These are phyloP conservation scores for Cryptococcus floricola DNA, from an alignment of 1,284 basidiomycete genomes.

Conservation along the genomic window DNA sequence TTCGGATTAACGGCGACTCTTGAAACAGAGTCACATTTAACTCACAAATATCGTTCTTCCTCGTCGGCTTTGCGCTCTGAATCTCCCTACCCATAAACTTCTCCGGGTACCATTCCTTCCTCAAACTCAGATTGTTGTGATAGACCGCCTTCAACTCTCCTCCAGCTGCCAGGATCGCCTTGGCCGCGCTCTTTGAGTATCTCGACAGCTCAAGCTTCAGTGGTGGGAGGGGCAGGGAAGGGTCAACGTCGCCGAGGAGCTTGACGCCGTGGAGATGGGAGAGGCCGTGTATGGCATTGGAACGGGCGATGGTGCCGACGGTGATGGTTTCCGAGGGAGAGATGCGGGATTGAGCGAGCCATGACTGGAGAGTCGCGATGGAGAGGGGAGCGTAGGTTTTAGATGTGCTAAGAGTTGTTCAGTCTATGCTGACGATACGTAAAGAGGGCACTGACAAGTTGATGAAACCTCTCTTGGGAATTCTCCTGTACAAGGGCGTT, in stretches of 20 bases:
- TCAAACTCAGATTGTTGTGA: conserved; percentile 80
- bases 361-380: conserved; percentile 80
- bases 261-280: conserved; percentile 77
- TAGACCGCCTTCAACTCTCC: conserved; percentile 87
- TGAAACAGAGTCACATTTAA: conserved; percentile 9
- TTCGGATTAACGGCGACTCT: conserved; percentile 12
- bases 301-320: conserved; percentile 74
- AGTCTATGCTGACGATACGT: background rate
- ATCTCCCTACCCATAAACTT: conserved; percentile 57
- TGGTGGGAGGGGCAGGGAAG: conserved; percentile 52
- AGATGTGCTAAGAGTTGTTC: conserved; percentile 55
- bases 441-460: conserved; percentile 65
- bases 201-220: conserved; percentile 80
- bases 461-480: conserved; percentile 90
- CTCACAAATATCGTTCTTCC: conserved; percentile 77
- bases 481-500: conserved; percentile 83
- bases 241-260: conserved; percentile 71
- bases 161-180: conserved; percentile 74
- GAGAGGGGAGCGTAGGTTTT: conserved; percentile 80
- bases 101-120: conserved; percentile 66
- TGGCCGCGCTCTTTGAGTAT: conserved; percentile 80
- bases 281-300: conserved; percentile 81
- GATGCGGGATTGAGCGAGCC: conserved; percentile 81
- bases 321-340: conserved; percentile 80
- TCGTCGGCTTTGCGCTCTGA: conserved; percentile 71